These are phyloP conservation scores for Ganoderma lucidum DNA, from an alignment of 1,284 basidiomycete species.

Conservation along the genomic window DNA sequence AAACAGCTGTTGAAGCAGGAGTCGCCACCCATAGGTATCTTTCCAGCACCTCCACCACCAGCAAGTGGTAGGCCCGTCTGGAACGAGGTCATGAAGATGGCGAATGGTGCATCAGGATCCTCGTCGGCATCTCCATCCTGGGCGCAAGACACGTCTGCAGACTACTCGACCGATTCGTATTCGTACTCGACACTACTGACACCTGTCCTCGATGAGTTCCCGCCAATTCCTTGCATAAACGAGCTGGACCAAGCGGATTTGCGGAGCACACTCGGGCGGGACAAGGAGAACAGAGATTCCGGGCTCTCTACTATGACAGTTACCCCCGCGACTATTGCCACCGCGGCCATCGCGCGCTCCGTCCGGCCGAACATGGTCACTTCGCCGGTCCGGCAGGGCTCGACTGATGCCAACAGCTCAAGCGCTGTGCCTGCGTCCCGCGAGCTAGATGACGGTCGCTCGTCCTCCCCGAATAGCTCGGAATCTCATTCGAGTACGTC, in stretches of 20 bases:
- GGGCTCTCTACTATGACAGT: conserved; percentile 44
- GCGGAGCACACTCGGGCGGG: conserved; percentile 33
- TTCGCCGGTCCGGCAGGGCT: conserved; percentile 31
- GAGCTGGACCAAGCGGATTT: conserved; percentile 28
- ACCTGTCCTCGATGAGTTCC: conserved; percentile 33
- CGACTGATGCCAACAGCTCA: conserved; percentile 21
- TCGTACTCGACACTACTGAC: conserved; percentile 28
- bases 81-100: conserved; percentile 39
- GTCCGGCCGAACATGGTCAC: conserved; percentile 40
- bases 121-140: conserved; percentile 2
- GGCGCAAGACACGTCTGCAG: conserved; percentile 23
- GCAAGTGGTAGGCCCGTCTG: conserved; percentile 34
- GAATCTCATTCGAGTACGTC: conserved; percentile 40
- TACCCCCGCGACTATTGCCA: conserved; percentile 44
- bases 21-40: conserved; percentile 27
- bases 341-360: conserved; percentile 39
- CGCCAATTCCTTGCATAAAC: conserved; percentile 27
- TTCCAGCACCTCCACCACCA: conserved; percentile 30
- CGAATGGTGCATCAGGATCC: conserved; percentile 18
- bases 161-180: conserved; percentile 29
- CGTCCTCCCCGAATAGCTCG: conserved; percentile 38
- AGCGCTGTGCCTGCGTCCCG: conserved; percentile 22
- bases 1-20: conserved; percentile 34
- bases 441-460: conserved; percentile 31
- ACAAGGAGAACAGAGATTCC: conserved; percentile 45